Evolutionary conservation across 1,139 yeast species (phyloP), one percentile per base, ranked within the genome.

Genomic region (Sugiyamaella xylanicola): DNA sequence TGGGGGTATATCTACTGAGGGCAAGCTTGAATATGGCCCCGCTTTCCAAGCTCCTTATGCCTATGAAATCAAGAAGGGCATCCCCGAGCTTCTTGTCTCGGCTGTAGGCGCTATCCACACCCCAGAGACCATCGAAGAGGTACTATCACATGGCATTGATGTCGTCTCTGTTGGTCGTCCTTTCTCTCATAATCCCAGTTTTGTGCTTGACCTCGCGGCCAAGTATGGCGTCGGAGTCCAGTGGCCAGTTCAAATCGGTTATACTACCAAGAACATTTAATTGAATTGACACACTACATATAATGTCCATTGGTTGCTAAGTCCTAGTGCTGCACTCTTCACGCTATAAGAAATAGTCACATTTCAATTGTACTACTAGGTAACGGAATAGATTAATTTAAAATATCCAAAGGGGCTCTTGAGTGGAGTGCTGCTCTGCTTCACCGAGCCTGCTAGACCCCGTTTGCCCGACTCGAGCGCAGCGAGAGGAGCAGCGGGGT

Each of bases 181-280:
- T 8, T 80, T 79, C 61, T 68, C 82, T 58, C 73, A 72, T 57
- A 73, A 78, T 60, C 84, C 85, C 1, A 80, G 78, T 22, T 72
- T 80, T 48, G 79, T 74, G 7, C 74, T 77, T 69, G 62, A 67
- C 2, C 78, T 81, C 75, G 86, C 86, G 1, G 77, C 78, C 50
- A 75, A 78, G 48, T 69, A 81, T 51, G 78, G 71, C 1, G 77
- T 80, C 46, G 67, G 71, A 50, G 65, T 78, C 11, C 70, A 77
- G 56, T 71, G 73, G 60, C 70, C 79, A 4, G 63, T 68, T 44
- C 80, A 78, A 58, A 72, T 71, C 54, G 75, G 71, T 2, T 75
- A 77, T 74, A 62, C 64, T 42, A 59, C 57, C n/a, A 27, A 46
- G 13, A 37, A 46, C 13, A 36, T 22, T 36, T 46, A 46, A 36